These are phyloP conservation scores for Pleurotus giganteus DNA, from an alignment of 768 basidiomycete genomes.

Conservation along the genomic window DNA sequence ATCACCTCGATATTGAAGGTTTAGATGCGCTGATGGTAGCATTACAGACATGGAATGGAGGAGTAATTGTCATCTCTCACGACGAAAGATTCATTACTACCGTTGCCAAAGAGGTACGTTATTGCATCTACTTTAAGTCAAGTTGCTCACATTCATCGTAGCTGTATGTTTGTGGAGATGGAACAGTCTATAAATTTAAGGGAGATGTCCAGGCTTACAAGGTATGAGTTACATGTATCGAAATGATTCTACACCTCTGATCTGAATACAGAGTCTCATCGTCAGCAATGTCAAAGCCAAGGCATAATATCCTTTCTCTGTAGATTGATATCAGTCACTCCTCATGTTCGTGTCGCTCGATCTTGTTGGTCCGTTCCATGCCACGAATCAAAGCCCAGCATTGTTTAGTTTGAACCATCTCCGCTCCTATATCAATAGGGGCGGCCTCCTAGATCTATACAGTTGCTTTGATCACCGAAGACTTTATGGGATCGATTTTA, in stretches of 20 bases:
- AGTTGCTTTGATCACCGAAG: too few relatives aligned
- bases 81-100: conserved; percentile 94
- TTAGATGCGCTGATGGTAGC: conserved; percentile 93
- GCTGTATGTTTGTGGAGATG: conserved; percentile 94
- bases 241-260: neutral
- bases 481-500: too few relatives aligned
- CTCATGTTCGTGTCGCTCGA: too few relatives aligned
- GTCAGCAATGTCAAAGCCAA: conserved; percentile 67
- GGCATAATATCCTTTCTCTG: conserved; percentile 31
- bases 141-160: conserved; percentile 26
- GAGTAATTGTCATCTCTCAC: conserved; percentile 92
- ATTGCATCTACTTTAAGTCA: neutral
- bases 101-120: conserved; percentile 75
- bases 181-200: conserved; percentile 76
- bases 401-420: too few relatives aligned
- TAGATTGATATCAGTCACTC: neutral
- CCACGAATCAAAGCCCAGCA: too few relatives aligned
- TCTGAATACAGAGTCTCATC: conserved; percentile 57
- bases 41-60: conserved; percentile 78
- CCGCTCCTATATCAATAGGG: too few relatives aligned
- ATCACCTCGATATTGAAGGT: conserved; percentile 97
- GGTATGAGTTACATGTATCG: too few relatives aligned
- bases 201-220: conserved; percentile 94
- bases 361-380: too few relatives aligned
- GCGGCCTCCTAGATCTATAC: too few relatives aligned